These are phyloP conservation scores for Serpula lacrymans DNA, from an alignment of 768 basidiomycete genomes.

Conservation along the genomic window DNA sequence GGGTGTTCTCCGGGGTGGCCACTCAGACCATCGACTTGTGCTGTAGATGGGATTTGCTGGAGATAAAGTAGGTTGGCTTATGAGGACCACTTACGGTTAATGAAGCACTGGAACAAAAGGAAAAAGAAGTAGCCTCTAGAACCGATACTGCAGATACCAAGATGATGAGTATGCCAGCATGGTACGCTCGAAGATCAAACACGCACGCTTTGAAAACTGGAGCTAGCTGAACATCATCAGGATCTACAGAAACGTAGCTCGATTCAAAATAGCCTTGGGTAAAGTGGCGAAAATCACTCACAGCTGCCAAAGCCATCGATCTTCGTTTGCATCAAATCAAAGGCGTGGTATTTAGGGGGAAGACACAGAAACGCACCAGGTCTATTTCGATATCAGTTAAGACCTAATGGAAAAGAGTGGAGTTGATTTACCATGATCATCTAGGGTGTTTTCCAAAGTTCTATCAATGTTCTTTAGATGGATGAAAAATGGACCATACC, in stretches of 20 bases:
- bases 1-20: constrained; percentile 59
- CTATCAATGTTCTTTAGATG: constrained; percentile 3
- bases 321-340: too few relatives aligned
- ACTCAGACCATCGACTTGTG: constrained; percentile 63
- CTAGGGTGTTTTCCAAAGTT: constrained; percentile 30
- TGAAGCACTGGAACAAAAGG: constrained; percentile 91
- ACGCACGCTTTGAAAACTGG: constrained; percentile 70
- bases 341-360: too few relatives aligned
- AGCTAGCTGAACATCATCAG: constrained; percentile 70
- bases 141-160: constrained; percentile 58
- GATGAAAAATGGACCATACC: constrained; percentile 40
- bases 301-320: constrained; percentile 86
- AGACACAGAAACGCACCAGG: too few relatives aligned
- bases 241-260: constrained; percentile 46
- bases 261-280: constrained; percentile 4
- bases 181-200: constrained; percentile 9
- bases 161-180: neutral
- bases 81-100: constrained; percentile 52
- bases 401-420: neutral
- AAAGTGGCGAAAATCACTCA: constrained; percentile 38
- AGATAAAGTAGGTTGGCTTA: constrained; percentile 4
- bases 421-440: constrained; percentile 68
- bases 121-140: constrained; percentile 87
- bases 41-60: constrained; percentile 9
- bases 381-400: constrained; percentile 1